phyloP scores from a whole-genome alignment of 345 rosid genomes.

The Eucalyptus regnans region DNA sequence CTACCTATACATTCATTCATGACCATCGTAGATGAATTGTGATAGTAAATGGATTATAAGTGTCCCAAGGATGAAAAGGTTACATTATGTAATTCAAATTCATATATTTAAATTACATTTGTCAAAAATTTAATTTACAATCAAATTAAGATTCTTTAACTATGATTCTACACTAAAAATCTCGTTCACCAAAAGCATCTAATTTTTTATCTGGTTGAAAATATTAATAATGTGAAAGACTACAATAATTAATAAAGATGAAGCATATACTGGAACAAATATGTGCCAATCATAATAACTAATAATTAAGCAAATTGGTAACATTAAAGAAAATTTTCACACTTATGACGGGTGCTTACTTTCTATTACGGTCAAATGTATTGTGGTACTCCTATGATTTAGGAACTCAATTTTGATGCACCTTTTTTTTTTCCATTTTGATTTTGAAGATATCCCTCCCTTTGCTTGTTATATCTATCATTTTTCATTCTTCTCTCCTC shows the following conservation, averaged over 20 bases:
- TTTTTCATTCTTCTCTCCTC: not conserved
- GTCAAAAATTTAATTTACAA: not conserved
- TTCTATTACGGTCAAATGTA: not conserved
- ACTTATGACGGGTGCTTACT: not conserved
- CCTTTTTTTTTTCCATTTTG: too few relatives aligned
- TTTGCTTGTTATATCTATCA: not conserved
- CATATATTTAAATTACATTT: not conserved
- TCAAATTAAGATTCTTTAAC: not conserved
- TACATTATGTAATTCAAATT: not conserved
- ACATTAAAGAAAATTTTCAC: not conserved
- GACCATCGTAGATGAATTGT: not conserved
- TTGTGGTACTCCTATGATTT: not conserved
- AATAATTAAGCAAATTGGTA: too few relatives aligned
- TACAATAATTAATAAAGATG: too few relatives aligned
- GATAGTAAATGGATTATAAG: not conserved
- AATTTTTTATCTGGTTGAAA: too few relatives aligned
- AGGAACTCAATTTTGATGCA: not conserved
- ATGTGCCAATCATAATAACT: too few relatives aligned
- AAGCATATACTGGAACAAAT: too few relatives aligned
- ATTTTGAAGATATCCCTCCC: not conserved
- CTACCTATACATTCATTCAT: fast-evolving
- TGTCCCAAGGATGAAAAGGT: not conserved
- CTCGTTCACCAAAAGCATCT: too few relatives aligned
- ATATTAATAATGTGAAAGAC: too few relatives aligned
- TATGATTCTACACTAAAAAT: too few relatives aligned